Base-by-base conservation (phyloP, 2,329 filamentous ascomycete genomes). In the Samsoniella hepiali region DNA sequence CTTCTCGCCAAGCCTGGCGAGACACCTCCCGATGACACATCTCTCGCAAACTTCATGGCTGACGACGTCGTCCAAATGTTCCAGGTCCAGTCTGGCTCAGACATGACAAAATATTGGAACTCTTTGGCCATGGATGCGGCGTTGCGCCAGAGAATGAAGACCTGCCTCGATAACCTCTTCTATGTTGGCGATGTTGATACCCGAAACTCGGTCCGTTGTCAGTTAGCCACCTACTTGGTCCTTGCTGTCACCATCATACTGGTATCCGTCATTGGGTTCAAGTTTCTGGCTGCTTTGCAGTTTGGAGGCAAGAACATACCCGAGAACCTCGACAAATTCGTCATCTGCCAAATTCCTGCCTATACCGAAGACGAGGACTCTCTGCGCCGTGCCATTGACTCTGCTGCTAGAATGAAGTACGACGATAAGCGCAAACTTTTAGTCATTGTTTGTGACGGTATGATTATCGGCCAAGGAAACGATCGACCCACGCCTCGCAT, bases 351-450 rank as follows among this genome's bases (percentile, higher is more conserved):
- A 76, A 94, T 99, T 65, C 95, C 95, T 0, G 95, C 93, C 1
- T 99, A 99, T 72, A 99, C 95, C 0, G 95, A 99, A 80, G 95
- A 98, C 73, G 96, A 99, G 75, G 96, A 99, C 0, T 98, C 94
- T 42, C 83, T 99, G 32, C 92, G 95, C 62, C 93, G 94, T 82
- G 95, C 95, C 64, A 97, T 99, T 70, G 95, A 99, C 75, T 99
- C 95, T 0, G 91, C 92, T 64, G 93, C 95, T 34, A 86, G 93
- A 65, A 97, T 97, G 93, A 88, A 88, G 68, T 99, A 99, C 73
- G 95, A 99, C 72, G 94, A 99, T 74, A 99, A 99, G 81, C 91
- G 95, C 72, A 99, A 99, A 81, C 84, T 99, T 13, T 82, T 99
- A 32, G 87, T 97, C 68, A 84, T 99, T 66, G 83, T 99, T 67